Conservation (phyloP, 352 stramenopile species). For the Phytophthora hibernalis region DNA sequence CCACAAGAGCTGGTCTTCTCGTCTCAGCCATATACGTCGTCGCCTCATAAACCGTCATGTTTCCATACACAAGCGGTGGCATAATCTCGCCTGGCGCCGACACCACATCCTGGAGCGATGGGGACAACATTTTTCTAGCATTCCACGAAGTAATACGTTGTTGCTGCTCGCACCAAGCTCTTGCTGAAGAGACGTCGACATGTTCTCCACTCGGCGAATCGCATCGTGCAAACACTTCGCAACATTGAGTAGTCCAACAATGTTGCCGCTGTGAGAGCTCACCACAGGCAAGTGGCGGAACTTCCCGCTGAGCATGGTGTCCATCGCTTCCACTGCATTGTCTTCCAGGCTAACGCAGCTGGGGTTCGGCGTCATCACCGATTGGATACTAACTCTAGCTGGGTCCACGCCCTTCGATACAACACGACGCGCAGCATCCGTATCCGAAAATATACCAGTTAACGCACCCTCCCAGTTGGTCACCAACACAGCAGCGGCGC, state of each 20-base stretch:
- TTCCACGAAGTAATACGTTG: constrained; percentile 71
- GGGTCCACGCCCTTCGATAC: constrained; percentile 80
- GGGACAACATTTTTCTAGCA: constrained; percentile 92
- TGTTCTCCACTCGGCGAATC: constrained; percentile 96
- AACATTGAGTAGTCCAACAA: constrained; percentile 97
- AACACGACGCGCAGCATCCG: constrained; percentile 82
- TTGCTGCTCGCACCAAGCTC: constrained; percentile 67
- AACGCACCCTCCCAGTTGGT: constrained; percentile 88
- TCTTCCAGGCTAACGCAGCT: constrained; percentile 87
- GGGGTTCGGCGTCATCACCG: constrained; percentile 88
- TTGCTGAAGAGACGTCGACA: constrained; percentile 82
- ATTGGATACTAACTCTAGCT: constrained; percentile 64
- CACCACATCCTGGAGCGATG: constrained; percentile 81
- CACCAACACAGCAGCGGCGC: constrained; percentile 93
- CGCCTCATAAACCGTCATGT: constrained; percentile 77
- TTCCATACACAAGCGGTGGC: constrained; percentile 74
- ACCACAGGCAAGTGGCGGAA: constrained; percentile 98
- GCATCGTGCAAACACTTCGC: constrained; percentile 98
- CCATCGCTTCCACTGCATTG: constrained; percentile 81
- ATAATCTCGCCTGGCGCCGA: constrained; percentile 66
- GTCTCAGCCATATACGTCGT: constrained; percentile 80
- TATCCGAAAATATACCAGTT: constrained; percentile 96
- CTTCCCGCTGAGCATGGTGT: constrained; percentile 88
- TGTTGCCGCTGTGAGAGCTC: constrained; percentile 72
- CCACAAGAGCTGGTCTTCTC: constrained; percentile 80